Evolutionary conservation across 257 asterid species (phyloP).

Genomic region (Solanum habrochaites): DNA sequence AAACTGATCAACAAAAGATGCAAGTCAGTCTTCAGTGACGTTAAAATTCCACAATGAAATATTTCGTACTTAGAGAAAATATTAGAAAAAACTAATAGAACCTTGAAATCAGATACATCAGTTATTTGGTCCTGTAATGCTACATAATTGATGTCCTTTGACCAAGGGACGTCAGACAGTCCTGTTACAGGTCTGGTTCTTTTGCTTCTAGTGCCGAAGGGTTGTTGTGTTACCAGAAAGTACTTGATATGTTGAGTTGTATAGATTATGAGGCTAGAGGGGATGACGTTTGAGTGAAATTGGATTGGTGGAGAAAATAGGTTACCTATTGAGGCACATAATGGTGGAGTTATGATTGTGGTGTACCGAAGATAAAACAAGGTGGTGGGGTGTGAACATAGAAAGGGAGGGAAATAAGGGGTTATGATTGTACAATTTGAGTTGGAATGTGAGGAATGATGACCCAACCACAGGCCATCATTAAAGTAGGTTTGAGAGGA

Average conservation of each 20-base stretch:
- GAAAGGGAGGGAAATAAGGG: neutral
- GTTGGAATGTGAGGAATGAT: neutral
- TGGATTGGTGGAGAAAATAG: neutral
- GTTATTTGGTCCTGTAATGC: neutral
- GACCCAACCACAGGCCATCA: neutral
- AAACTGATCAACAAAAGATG: neutral
- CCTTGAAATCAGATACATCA: neutral
- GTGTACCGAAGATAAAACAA: neutral
- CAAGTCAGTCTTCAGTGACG: neutral
- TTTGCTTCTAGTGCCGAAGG: neutral
- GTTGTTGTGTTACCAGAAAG: neutral
- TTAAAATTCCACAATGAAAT: neutral
- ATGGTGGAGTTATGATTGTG: neutral
- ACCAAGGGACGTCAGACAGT: neutral
- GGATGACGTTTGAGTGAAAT: neutral
- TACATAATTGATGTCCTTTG: neutral
- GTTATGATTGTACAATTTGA: too few species aligned
- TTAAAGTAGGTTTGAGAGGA: neutral
- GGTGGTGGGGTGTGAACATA: neutral
- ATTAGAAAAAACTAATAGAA: neutral
- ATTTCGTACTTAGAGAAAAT: neutral
- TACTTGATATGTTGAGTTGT: neutral
- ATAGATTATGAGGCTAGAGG: neutral
- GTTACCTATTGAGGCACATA: neutral
- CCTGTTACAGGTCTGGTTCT: neutral